Base-by-base conservation (phyloP, 1,139 yeast genomes). In the Geotrichum restrictum region DNA sequence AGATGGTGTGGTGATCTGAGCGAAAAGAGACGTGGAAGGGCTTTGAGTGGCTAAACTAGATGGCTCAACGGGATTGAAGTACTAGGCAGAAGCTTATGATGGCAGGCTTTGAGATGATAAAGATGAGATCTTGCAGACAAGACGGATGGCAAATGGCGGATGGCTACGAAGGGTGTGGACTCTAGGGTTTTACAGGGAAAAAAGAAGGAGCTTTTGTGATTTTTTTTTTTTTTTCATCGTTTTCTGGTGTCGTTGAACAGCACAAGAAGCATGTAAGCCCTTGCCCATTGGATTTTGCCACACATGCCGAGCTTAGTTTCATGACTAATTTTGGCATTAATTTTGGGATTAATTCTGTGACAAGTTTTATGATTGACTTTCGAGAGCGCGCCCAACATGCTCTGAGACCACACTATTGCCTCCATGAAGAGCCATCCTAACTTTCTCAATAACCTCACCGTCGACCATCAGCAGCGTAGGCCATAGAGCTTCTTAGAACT, bases 251-350 rank as follows among this genome's bases (percentile, higher is more conserved):
- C 40, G 39, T n/a, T 33, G 40, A 11, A 14, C 31, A 14, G 37
- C 37, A 34, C 37, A n/a, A 34, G 37, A 16, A 3, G 16, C 11
- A 13, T 39, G 31, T 13, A 39, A 4, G 33, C 48, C 48, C 48
- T 45, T 22, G 42, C 48, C 48, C 48, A 3, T n/a, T 13, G 19
- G 16, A 18, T 31, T 43, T 16, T 33, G 27, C 22, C 39, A 32
- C 43, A 39, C n/a, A 5, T 3, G 29, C 13, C 7, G 27, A 8
- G 22, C 13, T 33, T 18, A 7, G 3, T 22, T 33, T 7, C n/a
- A 10, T 18, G 47, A 21, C n/a, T 18, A 43, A 8, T 42, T 29
- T 42, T 16, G 1, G 32, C 37, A 32, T 33, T 32, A 32, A 32
- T 43, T 32, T 45, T 14, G n/a, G 22, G 40, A 18, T 18, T 33